Evolutionary conservation across 371 early-diverging fungal genomes (phyloP), one percentile per base, ranked within the genome.

Genomic region (Funneliformis caledonium): DNA sequence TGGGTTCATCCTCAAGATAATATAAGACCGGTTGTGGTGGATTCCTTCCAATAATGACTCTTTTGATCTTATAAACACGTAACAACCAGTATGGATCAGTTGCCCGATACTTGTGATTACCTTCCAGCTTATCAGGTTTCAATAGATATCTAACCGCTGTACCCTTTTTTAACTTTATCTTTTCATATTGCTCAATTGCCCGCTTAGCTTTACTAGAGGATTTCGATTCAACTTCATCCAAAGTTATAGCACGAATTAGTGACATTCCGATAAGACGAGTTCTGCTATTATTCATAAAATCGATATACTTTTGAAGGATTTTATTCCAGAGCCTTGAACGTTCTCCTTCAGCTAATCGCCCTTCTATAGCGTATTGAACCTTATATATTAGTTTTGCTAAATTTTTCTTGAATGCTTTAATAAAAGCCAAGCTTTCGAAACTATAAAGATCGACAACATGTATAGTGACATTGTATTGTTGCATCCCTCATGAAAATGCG

Each of bases 271-370:
- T 75, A 31, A 75, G 37, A 5, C 37, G 59, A 9, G 76, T 75
- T 31, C 60, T 75, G 33, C 14, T 75, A 75, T 75, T 75, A 75
- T 75, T 75, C 61, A 75, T 75, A 75, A 60, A 75, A 31, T 75
- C 43, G 16, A 75, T 22, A 60, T 60, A 60, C 60, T 60, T 60
- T 26, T 60, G 61, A 60, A 75, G 76, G 6, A 60, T 60, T 31
- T 75, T 75, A 61, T 75, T 75, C 61, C 76, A 75, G 33, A 75
- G 61, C 60, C 37, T 75, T 45, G 62, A 75, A 3, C 19, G 61
- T 33, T 75, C 61, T 10, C 76, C 76, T 75, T 37, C 62, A 19
- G 12, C 26, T 3, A 75, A 31, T 75, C 37, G 16, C 5, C 61
- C 7, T 26, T 75, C 76, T 75, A 75, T 75, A 8, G 62, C 60